Percentiles rank a stretch among this genome's conserved stretches.
These are phyloP conservation scores for Ramalina peruviana DNA, from an alignment of 495 filamentous ascomycete genomes.

Conservation along the genomic window DNA sequence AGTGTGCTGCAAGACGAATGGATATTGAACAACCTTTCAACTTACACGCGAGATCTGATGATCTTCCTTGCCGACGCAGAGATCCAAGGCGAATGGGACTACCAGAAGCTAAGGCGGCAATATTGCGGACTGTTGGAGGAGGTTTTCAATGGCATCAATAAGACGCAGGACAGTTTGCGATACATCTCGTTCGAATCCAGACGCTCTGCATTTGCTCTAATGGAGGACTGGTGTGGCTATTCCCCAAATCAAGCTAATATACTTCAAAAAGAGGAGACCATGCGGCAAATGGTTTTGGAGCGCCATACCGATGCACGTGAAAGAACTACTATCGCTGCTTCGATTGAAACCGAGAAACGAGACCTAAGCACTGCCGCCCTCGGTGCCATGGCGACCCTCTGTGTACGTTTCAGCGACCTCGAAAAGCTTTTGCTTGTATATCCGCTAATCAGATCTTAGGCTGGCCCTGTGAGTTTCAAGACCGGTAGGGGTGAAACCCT, in stretches of 20 bases:
- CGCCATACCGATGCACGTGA: slow-evolving; percentile 52
- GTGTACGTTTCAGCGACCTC: slow-evolving; percentile 36
- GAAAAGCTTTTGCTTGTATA: neutral
- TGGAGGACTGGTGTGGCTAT: slow-evolving; percentile 99
- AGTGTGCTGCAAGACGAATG: slow-evolving; percentile 81
- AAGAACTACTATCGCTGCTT: slow-evolving; percentile 60
- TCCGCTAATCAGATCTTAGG: slow-evolving; percentile 24
- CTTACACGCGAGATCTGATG: slow-evolving; percentile 82
- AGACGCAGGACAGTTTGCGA: slow-evolving; percentile 66
- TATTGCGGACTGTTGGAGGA: slow-evolving; percentile 91
- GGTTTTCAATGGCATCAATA: slow-evolving; percentile 81
- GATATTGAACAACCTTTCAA: slow-evolving; percentile 78
- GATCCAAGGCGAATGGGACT: slow-evolving; percentile 92
- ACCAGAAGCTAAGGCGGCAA: slow-evolving; percentile 79
- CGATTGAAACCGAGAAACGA: slow-evolving; percentile 92
- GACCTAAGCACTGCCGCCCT: slow-evolving; percentile 81
- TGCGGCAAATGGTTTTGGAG: slow-evolving; percentile 67
- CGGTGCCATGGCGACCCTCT: slow-evolving; percentile 90
- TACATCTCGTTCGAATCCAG: slow-evolving; percentile 95
- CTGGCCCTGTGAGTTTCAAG: slow-evolving; percentile 75
- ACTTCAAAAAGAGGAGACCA: slow-evolving; percentile 68
- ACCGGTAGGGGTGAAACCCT: slow-evolving; percentile 71
- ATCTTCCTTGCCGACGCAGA: slow-evolving; percentile 88
- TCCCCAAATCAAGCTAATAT: slow-evolving; percentile 82
- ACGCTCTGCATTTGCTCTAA: slow-evolving; percentile 84